These are phyloP conservation scores for Clitocybe nebularis DNA, from an alignment of 1,284 basidiomycete species.

Conservation along the genomic window DNA sequence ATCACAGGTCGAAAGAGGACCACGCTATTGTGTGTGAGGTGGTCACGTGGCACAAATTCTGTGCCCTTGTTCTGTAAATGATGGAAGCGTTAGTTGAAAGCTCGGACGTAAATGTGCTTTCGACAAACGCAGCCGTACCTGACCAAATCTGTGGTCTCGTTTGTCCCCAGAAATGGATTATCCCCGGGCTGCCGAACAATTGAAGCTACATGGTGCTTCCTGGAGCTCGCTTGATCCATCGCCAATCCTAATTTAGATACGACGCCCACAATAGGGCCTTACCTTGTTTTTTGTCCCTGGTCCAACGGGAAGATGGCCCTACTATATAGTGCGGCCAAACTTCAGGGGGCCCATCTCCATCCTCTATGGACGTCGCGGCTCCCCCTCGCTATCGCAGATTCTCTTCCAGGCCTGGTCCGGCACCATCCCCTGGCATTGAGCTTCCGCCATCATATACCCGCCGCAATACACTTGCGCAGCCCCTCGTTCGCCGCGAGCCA, in stretches of 20 bases:
- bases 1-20: background rate
- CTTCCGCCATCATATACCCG: conserved; percentile 46
- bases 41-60: conserved; percentile 10
- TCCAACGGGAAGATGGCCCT: background rate
- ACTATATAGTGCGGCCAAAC: conserved; percentile 22
- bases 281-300: conserved; percentile 24
- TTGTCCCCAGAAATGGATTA: conserved; percentile 13
- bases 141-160: conserved; percentile 12
- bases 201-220: conserved; percentile 8
- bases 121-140: conserved; percentile 1
- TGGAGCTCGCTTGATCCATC: conserved; percentile 3
- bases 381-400: conserved; percentile 44
- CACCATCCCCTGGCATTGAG: conserved; percentile 37
- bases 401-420: conserved; percentile 42
- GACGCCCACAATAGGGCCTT: conserved; percentile 21
- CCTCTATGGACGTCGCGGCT: conserved; percentile 39
- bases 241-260: conserved; percentile 13
- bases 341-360: conserved; percentile 14
- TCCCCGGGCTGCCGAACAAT: conserved; percentile 14
- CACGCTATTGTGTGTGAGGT: conserved; percentile 16
- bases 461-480: conserved; percentile 37
- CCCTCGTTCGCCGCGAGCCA: conserved; percentile 34
- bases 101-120: background rate
- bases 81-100: background rate
- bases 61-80: conserved; percentile 14